phyloP scores from a whole-genome alignment of 495 filamentous ascomycete species.

The Neurospora sp. region DNA sequence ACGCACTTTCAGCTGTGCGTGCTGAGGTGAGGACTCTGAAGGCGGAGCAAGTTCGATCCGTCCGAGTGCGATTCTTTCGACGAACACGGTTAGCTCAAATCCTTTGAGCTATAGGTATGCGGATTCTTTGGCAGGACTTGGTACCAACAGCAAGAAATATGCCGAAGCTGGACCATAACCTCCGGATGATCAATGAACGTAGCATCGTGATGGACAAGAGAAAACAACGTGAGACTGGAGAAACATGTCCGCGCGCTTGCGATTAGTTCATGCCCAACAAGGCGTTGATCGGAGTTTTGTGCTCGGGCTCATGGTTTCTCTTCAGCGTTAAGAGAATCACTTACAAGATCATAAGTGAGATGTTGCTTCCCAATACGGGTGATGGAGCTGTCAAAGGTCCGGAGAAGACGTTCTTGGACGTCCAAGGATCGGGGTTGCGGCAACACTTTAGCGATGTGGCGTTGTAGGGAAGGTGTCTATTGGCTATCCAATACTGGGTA shows the following conservation, averaged over 20 bases:
- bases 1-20: background rate
- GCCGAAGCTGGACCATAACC: background rate
- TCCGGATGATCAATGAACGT: background rate
- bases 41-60: background rate
- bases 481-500: conserved; percentile 5
- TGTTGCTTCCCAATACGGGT: background rate
- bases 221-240: background rate
- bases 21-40: background rate
- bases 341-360: background rate
- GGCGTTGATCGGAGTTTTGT: background rate
- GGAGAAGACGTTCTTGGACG: background rate
- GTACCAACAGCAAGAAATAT: background rate
- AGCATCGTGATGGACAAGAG: background rate
- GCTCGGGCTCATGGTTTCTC: background rate
- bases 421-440: conserved; percentile 18
- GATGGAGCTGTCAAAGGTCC: background rate
- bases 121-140: background rate
- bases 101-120: background rate
- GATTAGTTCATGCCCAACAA: background rate
- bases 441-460: conserved; percentile 14
- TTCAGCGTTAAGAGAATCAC: background rate
- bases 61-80: background rate
- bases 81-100: background rate
- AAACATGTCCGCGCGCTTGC: background rate
- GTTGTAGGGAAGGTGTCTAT: conserved; percentile 5